A percentile compares a stretch with the other conserved stretches of the same genome.
Evolutionary conservation across 495 filamentous ascomycete species (phyloP).

Genomic region (Zalerion maritima): DNA sequence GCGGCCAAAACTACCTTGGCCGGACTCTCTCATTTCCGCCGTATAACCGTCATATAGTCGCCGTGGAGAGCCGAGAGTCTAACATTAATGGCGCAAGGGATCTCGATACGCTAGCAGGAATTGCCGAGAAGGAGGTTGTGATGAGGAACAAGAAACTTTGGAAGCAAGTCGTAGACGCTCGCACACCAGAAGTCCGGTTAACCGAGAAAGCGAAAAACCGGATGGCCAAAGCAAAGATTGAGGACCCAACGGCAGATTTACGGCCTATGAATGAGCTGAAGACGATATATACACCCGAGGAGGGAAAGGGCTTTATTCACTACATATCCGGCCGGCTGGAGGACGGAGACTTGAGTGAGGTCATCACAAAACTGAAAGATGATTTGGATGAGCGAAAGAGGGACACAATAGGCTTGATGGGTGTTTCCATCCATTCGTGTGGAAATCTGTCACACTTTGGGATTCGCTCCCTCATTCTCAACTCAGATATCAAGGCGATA

Average conservation of each 20-base stretch:
- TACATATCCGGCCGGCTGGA: slow-evolving; percentile 47
- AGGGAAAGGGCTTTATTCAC: slow-evolving; percentile 51
- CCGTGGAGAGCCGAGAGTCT: slow-evolving; percentile 72
- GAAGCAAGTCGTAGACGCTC: slow-evolving; percentile 29
- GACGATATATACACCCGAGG: slow-evolving; percentile 28
- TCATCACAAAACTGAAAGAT: slow-evolving; percentile 29
- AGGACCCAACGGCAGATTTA: slow-evolving; percentile 26
- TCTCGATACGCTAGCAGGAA: slow-evolving; percentile 62
- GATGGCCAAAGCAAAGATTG: slow-evolving; percentile 18
- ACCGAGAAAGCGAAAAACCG: slow-evolving; percentile 26
- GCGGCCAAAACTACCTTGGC: slow-evolving; percentile 90
- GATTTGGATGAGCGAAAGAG: slow-evolving; percentile 13
- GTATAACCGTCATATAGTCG: slow-evolving; percentile 75
- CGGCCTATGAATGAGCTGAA: slow-evolving; percentile 29
- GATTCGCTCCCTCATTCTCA: slow-evolving; percentile 68
- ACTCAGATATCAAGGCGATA: slow-evolving; percentile 70
- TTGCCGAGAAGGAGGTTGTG: slow-evolving; percentile 51
- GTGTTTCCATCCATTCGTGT: slow-evolving; percentile 91
- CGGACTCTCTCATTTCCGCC: slow-evolving; percentile 71
- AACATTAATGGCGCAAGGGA: slow-evolving; percentile 74
- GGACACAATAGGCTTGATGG: slow-evolving; percentile 54
- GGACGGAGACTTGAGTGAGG: slow-evolving; percentile 42
- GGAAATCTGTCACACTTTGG: slow-evolving; percentile 94
- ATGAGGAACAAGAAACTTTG: slow-evolving; percentile 65
- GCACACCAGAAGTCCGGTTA: slow-evolving; percentile 21